Base-by-base conservation (phyloP, 2,329 filamentous ascomycete species). In the Trichoderma polysporum region DNA sequence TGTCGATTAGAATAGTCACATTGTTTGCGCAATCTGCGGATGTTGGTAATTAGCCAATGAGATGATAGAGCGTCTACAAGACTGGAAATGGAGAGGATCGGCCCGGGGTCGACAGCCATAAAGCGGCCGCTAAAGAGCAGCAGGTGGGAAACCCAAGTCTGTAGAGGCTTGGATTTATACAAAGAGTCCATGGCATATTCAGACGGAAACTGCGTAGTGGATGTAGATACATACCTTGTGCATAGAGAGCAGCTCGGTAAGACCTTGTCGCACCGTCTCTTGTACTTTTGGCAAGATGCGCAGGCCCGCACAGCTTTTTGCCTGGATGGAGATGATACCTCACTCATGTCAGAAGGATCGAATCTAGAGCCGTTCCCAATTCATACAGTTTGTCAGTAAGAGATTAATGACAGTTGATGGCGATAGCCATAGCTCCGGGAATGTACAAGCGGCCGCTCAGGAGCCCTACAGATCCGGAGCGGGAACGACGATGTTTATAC, bases 211-310 rank as follows among this genome's bases (percentile, higher is more conserved):
- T 4, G 2, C 10, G 17, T 45, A 5, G n/a, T 35, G 13, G 41
- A 49, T 19, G 9, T 3, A 15, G 41, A 25, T 8, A 22, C 25
- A 53, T 37, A 69, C 68, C 63, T 69, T 27, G 52, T 41, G 19
- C 68, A 69, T 4, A 69, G 58, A 27, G 61, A 64, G 35, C 68
- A 69, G 35, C 47, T 37, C 17, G 68, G 68, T 19, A 68, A 50
- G 10, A 29, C 17, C 39, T 68, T 69, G 59, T 69, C 68, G 53
- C 68, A 69, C 2, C 68, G 66, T 22, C 68, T 59, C 58, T 69
- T 69, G 53, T 69, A 68, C 47, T 69, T 68, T 52, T 60, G 61
- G 31, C 68, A 69, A 6, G 66, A 17, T n/a, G 50, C 63, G 41
- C 68, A 69, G n/a, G 68, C 68, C 12, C 66, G 68, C 19, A 31